A percentile compares a stretch with the other conserved stretches of the same genome.
Evolutionary conservation across 2,329 filamentous ascomycete species (phyloP).

Genomic region (Tolypocladium amazonense): DNA sequence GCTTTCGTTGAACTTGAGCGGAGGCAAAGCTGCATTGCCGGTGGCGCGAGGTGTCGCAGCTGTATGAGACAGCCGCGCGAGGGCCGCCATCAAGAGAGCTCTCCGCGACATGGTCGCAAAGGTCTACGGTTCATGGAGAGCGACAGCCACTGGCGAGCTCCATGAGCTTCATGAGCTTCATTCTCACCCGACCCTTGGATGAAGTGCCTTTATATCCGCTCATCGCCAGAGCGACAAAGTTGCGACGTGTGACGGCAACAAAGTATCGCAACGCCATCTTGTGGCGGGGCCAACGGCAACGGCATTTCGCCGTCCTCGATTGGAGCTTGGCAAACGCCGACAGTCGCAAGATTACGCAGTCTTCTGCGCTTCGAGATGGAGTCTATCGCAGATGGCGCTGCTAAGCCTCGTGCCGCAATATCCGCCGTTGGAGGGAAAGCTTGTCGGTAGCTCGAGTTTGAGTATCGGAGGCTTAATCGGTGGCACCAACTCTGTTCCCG

Average conservation of each 20-base stretch:
- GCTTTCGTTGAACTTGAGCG: slow-evolving; percentile 23
- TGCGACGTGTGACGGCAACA: not conserved
- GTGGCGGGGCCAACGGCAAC: not conserved
- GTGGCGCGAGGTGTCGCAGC: not conserved
- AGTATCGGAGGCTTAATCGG: not conserved
- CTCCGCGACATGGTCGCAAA: not conserved
- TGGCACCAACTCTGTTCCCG: not conserved
- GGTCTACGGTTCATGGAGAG: not conserved
- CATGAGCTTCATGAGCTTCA: not conserved
- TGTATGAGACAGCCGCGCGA: not conserved
- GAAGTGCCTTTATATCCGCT: not conserved
- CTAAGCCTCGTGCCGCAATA: not conserved
- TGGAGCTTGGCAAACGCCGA: not conserved
- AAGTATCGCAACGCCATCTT: not conserved
- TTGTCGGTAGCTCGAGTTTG: not conserved
- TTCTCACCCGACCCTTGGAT: not conserved
- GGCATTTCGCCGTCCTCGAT: not conserved
- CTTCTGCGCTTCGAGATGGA: not conserved
- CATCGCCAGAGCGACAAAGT: not conserved
- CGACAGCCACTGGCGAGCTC: not conserved
- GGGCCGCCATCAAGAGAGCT: not conserved
- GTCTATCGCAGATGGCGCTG: not conserved
- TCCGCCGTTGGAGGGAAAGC: not conserved
- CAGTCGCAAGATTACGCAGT: not conserved
- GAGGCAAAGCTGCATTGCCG: not conserved